Percentiles rank a stretch among this genome's conserved stretches.
Evolutionary conservation across 257 asterid species (phyloP).

Genomic region (Scutellaria barbata): DNA sequence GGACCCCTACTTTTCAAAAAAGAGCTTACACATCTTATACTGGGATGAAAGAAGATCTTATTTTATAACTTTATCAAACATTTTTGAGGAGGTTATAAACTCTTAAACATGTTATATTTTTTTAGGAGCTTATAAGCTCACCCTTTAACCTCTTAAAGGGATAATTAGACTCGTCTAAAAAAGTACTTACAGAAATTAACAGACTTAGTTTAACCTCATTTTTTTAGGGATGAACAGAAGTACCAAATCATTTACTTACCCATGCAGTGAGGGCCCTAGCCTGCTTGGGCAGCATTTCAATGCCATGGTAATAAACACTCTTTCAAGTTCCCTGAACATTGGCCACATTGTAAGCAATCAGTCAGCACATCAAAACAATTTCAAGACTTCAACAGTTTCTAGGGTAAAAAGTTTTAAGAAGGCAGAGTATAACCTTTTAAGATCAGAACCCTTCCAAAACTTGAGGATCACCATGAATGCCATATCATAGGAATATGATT

Average conservation of each 20-base stretch:
- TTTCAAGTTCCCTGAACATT: constrained; percentile 81
- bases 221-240: constrained; percentile 19
- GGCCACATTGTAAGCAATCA: constrained; percentile 28
- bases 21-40: too few species aligned
- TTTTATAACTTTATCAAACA: too few species aligned
- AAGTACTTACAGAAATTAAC: constrained; percentile 5
- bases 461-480: constrained; percentile 81
- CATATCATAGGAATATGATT: constrained; percentile 85
- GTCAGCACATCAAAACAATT: constrained; percentile 4
- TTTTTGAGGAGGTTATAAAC: too few species aligned
- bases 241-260: constrained; percentile 47
- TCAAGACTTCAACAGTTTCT: constrained; percentile 29
- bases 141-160: too few species aligned
- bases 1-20: too few species aligned
- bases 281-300: constrained; percentile 82
- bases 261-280: constrained; percentile 44
- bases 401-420: constrained; percentile 27
- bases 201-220: constrained; percentile 18
- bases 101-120: too few species aligned
- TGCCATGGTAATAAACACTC: constrained; percentile 75
- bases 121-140: too few species aligned
- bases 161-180: constrained; percentile 5
- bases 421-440: constrained; percentile 62
- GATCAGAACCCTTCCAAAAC: constrained; percentile 89
- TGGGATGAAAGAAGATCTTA: too few species aligned